Evolutionary conservation across 257 asterid species (phyloP).

Genomic region (Solanum paucissectum): DNA sequence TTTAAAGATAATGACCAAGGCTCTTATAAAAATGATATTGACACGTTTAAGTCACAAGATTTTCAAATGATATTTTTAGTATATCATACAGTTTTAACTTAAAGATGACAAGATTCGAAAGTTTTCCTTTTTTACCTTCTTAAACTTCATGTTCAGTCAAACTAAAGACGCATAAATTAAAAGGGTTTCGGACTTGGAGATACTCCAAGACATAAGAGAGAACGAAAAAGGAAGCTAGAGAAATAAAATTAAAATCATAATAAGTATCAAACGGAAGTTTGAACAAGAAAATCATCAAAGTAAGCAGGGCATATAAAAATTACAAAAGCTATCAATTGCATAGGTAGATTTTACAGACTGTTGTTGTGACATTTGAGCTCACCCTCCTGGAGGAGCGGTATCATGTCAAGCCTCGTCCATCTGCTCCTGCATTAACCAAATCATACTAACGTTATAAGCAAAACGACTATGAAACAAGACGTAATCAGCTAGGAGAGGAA

Average conservation of each 20-base stretch:
- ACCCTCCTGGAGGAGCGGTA: conserved; percentile 31
- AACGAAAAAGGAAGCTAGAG: neutral
- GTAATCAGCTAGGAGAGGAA: neutral
- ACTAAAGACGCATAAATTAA: neutral
- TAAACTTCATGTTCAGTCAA: neutral
- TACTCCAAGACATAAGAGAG: neutral
- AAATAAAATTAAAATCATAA: neutral
- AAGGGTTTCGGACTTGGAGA: neutral
- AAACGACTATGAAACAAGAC: neutral
- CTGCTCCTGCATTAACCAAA: conserved; percentile 38
- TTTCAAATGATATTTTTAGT: neutral
- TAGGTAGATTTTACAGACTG: conserved; percentile 26
- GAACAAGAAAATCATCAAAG: neutral
- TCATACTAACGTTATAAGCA: neutral
- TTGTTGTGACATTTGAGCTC: conserved; percentile 38
- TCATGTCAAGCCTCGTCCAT: conserved; percentile 37
- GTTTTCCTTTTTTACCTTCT: neutral
- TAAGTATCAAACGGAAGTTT: neutral
- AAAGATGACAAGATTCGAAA: neutral
- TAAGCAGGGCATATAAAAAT: conserved; percentile 9
- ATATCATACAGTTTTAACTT: neutral
- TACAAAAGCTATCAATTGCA: conserved; percentile 12
- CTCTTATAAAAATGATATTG: no score
- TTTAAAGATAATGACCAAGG: neutral
- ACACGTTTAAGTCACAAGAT: neutral